These are phyloP conservation scores for Hyaloscypha hepaticicola DNA, from an alignment of 495 filamentous ascomycete species.

Conservation along the genomic window DNA sequence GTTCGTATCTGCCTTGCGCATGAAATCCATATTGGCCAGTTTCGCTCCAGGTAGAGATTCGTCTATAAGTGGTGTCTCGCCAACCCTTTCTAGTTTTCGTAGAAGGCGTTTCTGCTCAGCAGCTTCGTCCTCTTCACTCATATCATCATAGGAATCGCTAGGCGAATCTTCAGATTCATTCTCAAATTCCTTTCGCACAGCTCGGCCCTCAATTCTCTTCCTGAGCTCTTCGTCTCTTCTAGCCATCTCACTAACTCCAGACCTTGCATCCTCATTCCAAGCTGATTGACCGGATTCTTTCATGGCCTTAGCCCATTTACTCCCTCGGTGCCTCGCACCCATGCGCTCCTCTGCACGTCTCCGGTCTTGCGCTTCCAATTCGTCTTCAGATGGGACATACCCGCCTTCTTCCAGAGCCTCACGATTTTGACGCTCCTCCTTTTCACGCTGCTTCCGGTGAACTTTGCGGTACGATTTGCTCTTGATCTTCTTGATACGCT, in stretches of 20 bases:
- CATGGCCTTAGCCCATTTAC: conserved; percentile 90
- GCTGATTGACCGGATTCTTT: conserved; percentile 74
- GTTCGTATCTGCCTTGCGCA: conserved; percentile 81
- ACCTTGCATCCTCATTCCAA: conserved; percentile 81
- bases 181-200: conserved; percentile 48
- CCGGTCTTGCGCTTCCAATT: conserved; percentile 75
- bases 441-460: conserved; percentile 82
- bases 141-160: conserved; percentile 49
- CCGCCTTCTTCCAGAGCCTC: conserved; percentile 67
- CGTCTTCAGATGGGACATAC: conserved; percentile 68
- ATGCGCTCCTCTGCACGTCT: conserved; percentile 84
- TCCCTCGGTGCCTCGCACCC: conserved; percentile 83
- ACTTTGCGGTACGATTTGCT: conserved; percentile 89
- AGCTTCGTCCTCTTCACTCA: conserved; percentile 48
- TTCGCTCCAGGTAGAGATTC: conserved; percentile 42
- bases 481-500: conserved; percentile 98
- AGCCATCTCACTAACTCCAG: conserved; percentile 78
- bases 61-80: conserved; percentile 42
- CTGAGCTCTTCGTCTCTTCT: conserved; percentile 81
- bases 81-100: conserved; percentile 51
- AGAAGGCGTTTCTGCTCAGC: conserved; percentile 57
- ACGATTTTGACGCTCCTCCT: conserved; percentile 66
- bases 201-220: conserved; percentile 79
- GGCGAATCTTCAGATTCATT: conserved; percentile 57
- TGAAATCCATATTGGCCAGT: conserved; percentile 81